Conservation (phyloP, 2,329 filamentous ascomycete genomes). For the Colletotrichum chrysophilum region DNA sequence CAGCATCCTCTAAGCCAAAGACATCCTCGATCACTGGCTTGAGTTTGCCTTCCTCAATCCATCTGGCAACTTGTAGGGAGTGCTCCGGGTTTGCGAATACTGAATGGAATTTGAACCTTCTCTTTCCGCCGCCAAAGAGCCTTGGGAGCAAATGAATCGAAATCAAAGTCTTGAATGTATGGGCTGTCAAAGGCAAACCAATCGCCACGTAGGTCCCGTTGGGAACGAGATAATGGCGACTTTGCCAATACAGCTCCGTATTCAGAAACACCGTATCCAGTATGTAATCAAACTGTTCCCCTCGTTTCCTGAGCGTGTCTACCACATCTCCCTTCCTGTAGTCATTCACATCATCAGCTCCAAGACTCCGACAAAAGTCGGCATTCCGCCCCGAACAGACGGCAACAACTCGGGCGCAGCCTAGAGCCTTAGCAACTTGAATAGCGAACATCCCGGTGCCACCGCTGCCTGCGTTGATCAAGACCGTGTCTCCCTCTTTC, state of each 20-base stretch:
- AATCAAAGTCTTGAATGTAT: slow-evolving; percentile 26
- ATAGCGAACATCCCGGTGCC: slow-evolving; percentile 40
- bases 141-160: slow-evolving; percentile 31
- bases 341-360: slow-evolving; percentile 41
- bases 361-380: slow-evolving; percentile 34
- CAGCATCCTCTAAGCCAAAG: slow-evolving; percentile 60
- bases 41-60: slow-evolving; percentile 64
- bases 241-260: slow-evolving; percentile 52
- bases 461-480: slow-evolving; percentile 49
- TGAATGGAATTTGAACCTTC: slow-evolving; percentile 44
- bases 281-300: slow-evolving; percentile 25
- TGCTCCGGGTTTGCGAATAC: slow-evolving; percentile 47
- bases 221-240: slow-evolving; percentile 52
- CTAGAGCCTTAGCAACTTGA: slow-evolving; percentile 38
- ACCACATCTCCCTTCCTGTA: slow-evolving; percentile 28
- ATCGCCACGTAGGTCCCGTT: slow-evolving; percentile 56
- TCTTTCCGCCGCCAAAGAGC: slow-evolving; percentile 43
- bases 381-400: slow-evolving; percentile 37
- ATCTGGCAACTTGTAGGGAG: slow-evolving; percentile 54
- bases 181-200: slow-evolving; percentile 40
- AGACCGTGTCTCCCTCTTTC: slow-evolving; percentile 44
- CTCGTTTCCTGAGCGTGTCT: slow-evolving; percentile 13
- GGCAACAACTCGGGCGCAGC: slow-evolving; percentile 33
- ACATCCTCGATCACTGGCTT: slow-evolving; percentile 59
- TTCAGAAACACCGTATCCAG: slow-evolving; percentile 38